Percentiles rank a stretch among this genome's conserved stretches.
These are phyloP conservation scores for Phytophthora palmivora DNA, from an alignment of 352 stramenopile genomes.

Conservation along the genomic window DNA sequence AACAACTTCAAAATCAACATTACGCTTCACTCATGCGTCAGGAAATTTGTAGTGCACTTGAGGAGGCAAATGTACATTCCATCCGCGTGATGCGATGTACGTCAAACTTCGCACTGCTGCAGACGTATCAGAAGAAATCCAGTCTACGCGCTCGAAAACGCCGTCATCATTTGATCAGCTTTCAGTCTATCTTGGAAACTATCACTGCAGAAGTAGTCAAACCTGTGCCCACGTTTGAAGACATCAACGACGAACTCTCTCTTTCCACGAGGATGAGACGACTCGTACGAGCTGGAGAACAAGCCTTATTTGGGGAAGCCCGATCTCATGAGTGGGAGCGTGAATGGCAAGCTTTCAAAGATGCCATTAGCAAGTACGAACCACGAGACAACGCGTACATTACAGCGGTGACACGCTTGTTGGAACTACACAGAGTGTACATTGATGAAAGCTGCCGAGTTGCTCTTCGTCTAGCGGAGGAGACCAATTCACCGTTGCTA, in stretches of 20 bases:
- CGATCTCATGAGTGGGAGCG: conserved; percentile 20
- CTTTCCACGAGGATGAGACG: conserved; percentile 2
- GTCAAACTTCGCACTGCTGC: conserved; percentile 27
- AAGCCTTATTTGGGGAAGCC: conserved; percentile 24
- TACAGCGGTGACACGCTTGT: conserved; percentile 15
- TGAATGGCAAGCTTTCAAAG: conserved; percentile 33
- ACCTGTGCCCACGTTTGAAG: background rate
- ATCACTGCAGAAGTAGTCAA: background rate
- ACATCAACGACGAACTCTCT: background rate
- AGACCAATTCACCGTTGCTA: conserved; percentile 4
- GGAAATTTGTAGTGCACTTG: conserved; percentile 19
- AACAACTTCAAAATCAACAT: conserved; percentile 31
- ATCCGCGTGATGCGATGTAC: conserved; percentile 21
- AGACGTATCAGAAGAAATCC: conserved; percentile 30
- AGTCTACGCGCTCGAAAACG: conserved; percentile 17
- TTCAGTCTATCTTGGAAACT: conserved; percentile 10
- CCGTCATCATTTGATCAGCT: conserved; percentile 16
- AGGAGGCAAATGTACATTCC: conserved; percentile 14
- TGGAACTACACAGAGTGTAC: conserved; percentile 48
- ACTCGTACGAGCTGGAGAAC: conserved; percentile 17
- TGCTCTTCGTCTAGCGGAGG: conserved; percentile 1
- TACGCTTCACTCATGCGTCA: conserved; percentile 21
- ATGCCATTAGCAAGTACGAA: conserved; percentile 26
- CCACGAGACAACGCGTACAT: conserved; percentile 27
- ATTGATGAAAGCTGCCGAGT: conserved; percentile 35